Percentiles rank a stretch among this genome's conserved stretches.
Conservation (phyloP, 352 stramenopile species). For the Globisporangium echinulatum region DNA sequence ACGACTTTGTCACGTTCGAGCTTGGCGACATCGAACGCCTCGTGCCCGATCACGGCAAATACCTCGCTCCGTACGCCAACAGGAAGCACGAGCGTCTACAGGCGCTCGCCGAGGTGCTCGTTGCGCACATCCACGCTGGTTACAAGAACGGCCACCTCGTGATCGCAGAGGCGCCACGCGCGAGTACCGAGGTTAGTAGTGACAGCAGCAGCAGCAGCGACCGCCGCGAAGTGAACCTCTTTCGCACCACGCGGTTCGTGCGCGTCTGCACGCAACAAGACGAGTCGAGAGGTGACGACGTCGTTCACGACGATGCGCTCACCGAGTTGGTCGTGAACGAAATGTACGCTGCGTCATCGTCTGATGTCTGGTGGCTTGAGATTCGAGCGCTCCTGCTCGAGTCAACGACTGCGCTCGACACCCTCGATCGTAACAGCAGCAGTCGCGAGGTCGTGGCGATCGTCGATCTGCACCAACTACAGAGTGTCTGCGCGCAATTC, state of each 20-base stretch:
- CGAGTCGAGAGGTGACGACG: too few relatives aligned
- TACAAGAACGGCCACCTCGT: slow-evolving; percentile 72
- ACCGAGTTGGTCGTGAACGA: slow-evolving; percentile 48
- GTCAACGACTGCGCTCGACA: not conserved
- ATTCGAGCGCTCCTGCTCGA: slow-evolving; percentile 30
- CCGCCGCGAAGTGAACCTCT: slow-evolving; percentile 29
- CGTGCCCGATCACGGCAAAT: slow-evolving; percentile 32
- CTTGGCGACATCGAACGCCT: slow-evolving; percentile 35
- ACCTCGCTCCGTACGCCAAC: slow-evolving; percentile 19
- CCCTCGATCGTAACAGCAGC: not conserved
- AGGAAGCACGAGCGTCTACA: slow-evolving; percentile 27
- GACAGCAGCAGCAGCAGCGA: slow-evolving; percentile 11
- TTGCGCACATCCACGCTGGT: slow-evolving; percentile 38
- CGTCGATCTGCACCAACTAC: slow-evolving; percentile 35
- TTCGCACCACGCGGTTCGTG: slow-evolving; percentile 43
- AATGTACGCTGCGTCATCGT: slow-evolving; percentile 37
- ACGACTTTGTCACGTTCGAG: slow-evolving; percentile 47
- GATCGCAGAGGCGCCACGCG: slow-evolving; percentile 28
- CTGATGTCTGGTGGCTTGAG: slow-evolving; percentile 61
- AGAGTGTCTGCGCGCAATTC: slow-evolving; percentile 29
- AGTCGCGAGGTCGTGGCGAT: slow-evolving; percentile 10
- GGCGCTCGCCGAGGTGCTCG: slow-evolving; percentile 39
- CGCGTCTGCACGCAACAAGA: not conserved
- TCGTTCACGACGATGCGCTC: slow-evolving; percentile 9
- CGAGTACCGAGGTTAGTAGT: slow-evolving; percentile 1